Evolutionary conservation across 2,329 filamentous ascomycete genomes (phyloP).

Genomic region (Polytolypa hystricis): DNA sequence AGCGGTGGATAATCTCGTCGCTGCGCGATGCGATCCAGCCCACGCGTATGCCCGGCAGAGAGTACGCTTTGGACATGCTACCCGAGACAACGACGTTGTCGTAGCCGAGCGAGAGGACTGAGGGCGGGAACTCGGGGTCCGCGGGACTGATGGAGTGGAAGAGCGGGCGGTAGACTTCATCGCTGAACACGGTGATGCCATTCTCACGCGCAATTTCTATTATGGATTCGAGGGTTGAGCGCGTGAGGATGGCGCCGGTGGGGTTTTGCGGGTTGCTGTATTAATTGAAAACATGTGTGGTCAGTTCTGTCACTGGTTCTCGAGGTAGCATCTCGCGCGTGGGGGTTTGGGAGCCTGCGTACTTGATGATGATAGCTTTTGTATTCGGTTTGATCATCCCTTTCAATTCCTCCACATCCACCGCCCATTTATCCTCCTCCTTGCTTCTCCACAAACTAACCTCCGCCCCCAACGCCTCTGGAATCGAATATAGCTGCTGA

Average conservation of each 20-base stretch:
- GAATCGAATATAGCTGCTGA: constrained; percentile 70
- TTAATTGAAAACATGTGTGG: no score
- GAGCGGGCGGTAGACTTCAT: constrained; percentile 76
- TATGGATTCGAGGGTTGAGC: constrained; percentile 48
- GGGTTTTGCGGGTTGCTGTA: constrained; percentile 73
- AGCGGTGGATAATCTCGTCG: constrained; percentile 48
- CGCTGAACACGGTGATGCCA: constrained; percentile 57
- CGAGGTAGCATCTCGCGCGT: no score
- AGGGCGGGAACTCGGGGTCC: constrained; percentile 50
- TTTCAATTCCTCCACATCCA: constrained; percentile 56
- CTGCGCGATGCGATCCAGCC: constrained; percentile 71
- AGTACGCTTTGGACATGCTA: constrained; percentile 77
- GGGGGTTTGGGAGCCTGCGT: constrained; percentile 11
- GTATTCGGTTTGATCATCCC: constrained; percentile 43
- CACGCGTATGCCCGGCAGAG: constrained; percentile 66
- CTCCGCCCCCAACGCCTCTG: constrained; percentile 61
- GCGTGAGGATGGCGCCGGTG: constrained; percentile 59
- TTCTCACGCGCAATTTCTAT: constrained; percentile 52
- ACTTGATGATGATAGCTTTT: constrained; percentile 53
- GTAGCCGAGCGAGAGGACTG: constrained; percentile 61
- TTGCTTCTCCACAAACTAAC: constrained; percentile 66
- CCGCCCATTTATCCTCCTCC: constrained; percentile 53
- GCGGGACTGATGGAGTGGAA: constrained; percentile 57
- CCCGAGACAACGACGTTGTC: constrained; percentile 60
- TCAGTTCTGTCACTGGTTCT: no score